A percentile compares a stretch with the other conserved stretches of the same genome.
Conservation (phyloP, 805 yeast species). For the Wickerhamomyces alni region DNA sequence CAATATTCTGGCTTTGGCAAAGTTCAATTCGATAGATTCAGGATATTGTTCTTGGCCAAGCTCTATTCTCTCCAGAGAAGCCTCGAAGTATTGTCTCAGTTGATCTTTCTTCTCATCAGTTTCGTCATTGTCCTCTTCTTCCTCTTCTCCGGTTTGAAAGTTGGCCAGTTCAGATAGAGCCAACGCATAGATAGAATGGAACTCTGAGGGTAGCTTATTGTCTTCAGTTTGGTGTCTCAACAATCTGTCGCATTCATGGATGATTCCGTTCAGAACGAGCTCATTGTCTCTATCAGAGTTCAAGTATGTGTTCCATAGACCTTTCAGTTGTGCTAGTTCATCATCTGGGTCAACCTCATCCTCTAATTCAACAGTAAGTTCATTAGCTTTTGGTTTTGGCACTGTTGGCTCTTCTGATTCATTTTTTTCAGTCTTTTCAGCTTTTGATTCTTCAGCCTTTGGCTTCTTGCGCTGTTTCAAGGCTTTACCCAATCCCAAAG, state of each 20-base stretch:
- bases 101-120: neutral
- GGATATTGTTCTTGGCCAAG: conserved; percentile 49
- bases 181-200: conserved; percentile 69
- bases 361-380: conserved; percentile 60
- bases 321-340: conserved; percentile 70
- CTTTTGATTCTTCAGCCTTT: conserved; percentile 20
- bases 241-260: conserved; percentile 88
- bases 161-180: conserved; percentile 61
- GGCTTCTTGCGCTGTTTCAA: conserved; percentile 41
- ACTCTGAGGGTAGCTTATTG: conserved; percentile 37
- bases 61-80: conserved; percentile 64
- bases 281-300: conserved; percentile 55
- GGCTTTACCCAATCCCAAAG: conserved; percentile 58
- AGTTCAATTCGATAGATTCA: conserved; percentile 38
- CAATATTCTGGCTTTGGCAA: conserved; percentile 50
- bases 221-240: conserved; percentile 37
- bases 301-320: conserved; percentile 62
- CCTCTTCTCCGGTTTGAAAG: conserved; percentile 43
- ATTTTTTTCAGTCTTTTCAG: conserved; percentile 10
- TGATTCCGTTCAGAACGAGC: conserved; percentile 67
- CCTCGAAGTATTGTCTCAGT: conserved; percentile 55
- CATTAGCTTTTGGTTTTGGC: conserved; percentile 26
- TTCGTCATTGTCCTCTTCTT: conserved; percentile 9
- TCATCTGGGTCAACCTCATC: conserved; percentile 71
- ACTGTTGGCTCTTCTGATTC: conserved; percentile 12